Percentiles rank a stretch among this genome's conserved stretches.
These are phyloP conservation scores for Amaranthus cruentus DNA, from an alignment of 148 eudicot genomes.

Conservation along the genomic window DNA sequence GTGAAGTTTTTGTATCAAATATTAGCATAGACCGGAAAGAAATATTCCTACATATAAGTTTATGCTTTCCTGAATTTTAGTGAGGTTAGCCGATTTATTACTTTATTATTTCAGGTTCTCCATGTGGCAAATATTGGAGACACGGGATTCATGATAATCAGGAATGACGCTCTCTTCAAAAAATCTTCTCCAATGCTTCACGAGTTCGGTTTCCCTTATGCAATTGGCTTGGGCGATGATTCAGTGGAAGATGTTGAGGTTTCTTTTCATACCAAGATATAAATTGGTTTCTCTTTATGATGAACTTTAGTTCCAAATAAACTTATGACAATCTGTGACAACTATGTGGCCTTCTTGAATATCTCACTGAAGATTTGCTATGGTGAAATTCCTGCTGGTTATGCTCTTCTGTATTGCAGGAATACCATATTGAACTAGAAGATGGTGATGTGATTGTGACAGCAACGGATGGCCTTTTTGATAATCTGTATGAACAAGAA, in stretches of 20 bases:
- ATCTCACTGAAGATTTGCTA: not conserved
- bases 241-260: slow-evolving; percentile 60
- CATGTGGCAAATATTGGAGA: slow-evolving; percentile 84
- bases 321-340: not conserved
- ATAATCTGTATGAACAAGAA: slow-evolving; percentile 74
- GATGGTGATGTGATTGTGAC: slow-evolving; percentile 65
- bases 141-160: slow-evolving; percentile 57
- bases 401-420: slow-evolving; percentile 34
- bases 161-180: slow-evolving; percentile 48
- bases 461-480: slow-evolving; percentile 88
- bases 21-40: not conserved
- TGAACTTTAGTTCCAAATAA: not conserved
- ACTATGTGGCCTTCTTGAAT: not conserved
- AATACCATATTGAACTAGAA: slow-evolving; percentile 52
- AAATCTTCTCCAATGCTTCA: slow-evolving; percentile 71
- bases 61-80: not conserved
- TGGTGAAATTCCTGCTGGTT: not conserved
- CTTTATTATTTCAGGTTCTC: slow-evolving; percentile 43
- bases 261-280: slow-evolving; percentile 11
- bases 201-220: slow-evolving; percentile 64
- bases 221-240: slow-evolving; percentile 45
- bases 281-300: not conserved
- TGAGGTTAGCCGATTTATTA: slow-evolving; percentile 3
- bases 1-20: not conserved
- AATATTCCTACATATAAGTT: not conserved